Percentiles rank a stretch among this genome's conserved stretches.
These are phyloP conservation scores for Fraxinus velutina DNA, from an alignment of 305 asterid genomes.

Conservation along the genomic window DNA sequence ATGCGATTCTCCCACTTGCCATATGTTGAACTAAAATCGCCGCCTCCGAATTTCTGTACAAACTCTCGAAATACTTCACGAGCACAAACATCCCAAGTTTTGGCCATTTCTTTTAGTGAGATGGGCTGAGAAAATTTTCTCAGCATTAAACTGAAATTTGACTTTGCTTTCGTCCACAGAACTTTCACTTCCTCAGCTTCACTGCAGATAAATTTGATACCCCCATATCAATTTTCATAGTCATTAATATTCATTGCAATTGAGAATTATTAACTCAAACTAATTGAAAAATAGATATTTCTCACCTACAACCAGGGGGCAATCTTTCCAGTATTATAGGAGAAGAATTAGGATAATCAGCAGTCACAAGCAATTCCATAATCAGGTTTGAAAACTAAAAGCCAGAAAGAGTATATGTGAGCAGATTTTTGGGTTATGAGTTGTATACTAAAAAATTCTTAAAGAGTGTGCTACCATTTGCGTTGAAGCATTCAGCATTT, in stretches of 20 bases:
- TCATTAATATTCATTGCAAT: background rate
- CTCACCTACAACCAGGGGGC: conserved; percentile 36
- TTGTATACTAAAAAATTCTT: background rate
- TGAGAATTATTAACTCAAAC: background rate
- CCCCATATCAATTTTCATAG: conserved; percentile 2
- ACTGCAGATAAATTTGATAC: conserved; percentile 24
- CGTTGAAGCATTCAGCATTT: conserved; percentile 22
- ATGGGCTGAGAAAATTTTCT: conserved; percentile 32
- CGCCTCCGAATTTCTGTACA: conserved; percentile 43
- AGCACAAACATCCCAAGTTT: conserved; percentile 46
- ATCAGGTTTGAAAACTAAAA: conserved; percentile 36
- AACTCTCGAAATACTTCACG: conserved; percentile 37
- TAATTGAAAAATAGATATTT: background rate
- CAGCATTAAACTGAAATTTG: conserved; percentile 33
- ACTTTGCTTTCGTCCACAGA: conserved; percentile 41
- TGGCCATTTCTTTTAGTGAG: conserved; percentile 44
- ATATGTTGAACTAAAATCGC: conserved; percentile 45
- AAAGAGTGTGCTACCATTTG: conserved; percentile 27
- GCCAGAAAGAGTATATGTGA: background rate
- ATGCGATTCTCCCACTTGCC: conserved; percentile 44
- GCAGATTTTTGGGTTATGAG: background rate
- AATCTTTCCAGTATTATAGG: conserved; percentile 31
- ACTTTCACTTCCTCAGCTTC: conserved; percentile 35
- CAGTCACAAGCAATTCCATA: conserved; percentile 37
- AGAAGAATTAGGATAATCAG: conserved; percentile 44